Conservation (phyloP, 768 basidiomycete species). For the Podaxis sp. region DNA sequence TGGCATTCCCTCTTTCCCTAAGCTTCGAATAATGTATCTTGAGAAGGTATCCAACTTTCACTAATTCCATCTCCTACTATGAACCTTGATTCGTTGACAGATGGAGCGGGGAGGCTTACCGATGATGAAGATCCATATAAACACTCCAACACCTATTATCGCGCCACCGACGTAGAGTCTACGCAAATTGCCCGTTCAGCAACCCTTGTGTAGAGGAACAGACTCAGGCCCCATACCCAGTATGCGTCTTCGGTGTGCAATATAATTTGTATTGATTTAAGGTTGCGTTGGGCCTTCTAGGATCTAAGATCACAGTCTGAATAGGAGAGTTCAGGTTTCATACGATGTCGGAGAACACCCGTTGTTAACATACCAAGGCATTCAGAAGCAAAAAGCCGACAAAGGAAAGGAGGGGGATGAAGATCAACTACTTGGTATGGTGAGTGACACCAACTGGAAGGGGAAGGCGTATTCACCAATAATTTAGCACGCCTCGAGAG, state of each 20-base stretch:
- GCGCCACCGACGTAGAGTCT: slow-evolving; percentile 7
- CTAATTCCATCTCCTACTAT: background rate
- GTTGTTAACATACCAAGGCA: background rate
- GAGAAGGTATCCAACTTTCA: background rate
- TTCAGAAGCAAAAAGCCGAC: slow-evolving; percentile 1
- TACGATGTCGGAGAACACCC: background rate
- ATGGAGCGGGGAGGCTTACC: background rate
- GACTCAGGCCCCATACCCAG: background rate
- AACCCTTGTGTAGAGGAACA: background rate
- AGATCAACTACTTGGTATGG: background rate
- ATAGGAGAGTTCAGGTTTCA: background rate
- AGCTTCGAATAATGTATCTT: background rate
- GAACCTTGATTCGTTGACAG: background rate
- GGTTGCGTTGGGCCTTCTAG: background rate
- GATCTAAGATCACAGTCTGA: background rate
- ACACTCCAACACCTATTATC: background rate
- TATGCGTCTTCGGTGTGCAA: slow-evolving; percentile 2
- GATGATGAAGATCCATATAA: slow-evolving; percentile 5
- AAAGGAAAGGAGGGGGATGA: slow-evolving; percentile 1
- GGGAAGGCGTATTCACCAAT: background rate
- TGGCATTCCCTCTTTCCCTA: background rate
- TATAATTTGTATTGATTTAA: slow-evolving; percentile 2
- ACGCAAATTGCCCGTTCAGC: background rate
- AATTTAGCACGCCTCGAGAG: background rate
- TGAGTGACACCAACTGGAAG: background rate